Evolutionary conservation across 768 basidiomycete species (phyloP).

Genomic region (Amyloporia xantha): DNA sequence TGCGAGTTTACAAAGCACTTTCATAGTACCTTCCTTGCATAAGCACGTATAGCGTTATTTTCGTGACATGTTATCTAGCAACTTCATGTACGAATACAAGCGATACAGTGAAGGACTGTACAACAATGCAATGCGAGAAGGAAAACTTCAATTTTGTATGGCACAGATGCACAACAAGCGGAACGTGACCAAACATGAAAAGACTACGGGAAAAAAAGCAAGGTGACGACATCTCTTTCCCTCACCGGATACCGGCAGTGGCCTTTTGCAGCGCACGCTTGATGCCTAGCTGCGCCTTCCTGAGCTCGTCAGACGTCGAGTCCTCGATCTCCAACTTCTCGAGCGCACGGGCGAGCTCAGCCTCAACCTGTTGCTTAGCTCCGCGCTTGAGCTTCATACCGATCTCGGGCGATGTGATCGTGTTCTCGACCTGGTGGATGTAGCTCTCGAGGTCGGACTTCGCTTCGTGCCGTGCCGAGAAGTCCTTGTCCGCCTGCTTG

Average conservation of each 20-base stretch:
- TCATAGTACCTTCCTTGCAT: slow-evolving; percentile 7
- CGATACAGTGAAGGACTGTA: not conserved
- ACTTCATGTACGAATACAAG: not conserved
- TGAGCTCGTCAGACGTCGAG: slow-evolving; percentile 87
- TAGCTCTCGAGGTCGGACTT: slow-evolving; percentile 98
- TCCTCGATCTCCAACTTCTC: slow-evolving; percentile 99
- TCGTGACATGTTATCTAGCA: not conserved
- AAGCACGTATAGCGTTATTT: too few species aligned
- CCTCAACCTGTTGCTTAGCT: slow-evolving; percentile 89
- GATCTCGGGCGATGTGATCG: slow-evolving; percentile 93
- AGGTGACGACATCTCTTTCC: not conserved
- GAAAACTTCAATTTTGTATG: slow-evolving; percentile 4
- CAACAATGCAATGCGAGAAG: slow-evolving; percentile 1
- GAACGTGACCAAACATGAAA: not conserved
- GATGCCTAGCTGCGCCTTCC: slow-evolving; percentile 91
- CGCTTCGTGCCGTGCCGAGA: slow-evolving; percentile 95
- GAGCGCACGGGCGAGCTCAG: slow-evolving; percentile 94
- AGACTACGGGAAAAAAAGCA: not conserved
- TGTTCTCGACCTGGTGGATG: slow-evolving; percentile 93
- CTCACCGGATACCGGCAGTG: slow-evolving; percentile 80
- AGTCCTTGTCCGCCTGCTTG: slow-evolving; percentile 96
- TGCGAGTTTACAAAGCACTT: slow-evolving; percentile 66
- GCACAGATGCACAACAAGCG: slow-evolving; percentile 5
- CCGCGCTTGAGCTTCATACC: slow-evolving; percentile 99
- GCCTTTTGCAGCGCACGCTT: slow-evolving; percentile 98